Evolutionary conservation across 2,329 filamentous ascomycete species (phyloP), one percentile per base, ranked within the genome.

Genomic region (Hypoxylon sp.): DNA sequence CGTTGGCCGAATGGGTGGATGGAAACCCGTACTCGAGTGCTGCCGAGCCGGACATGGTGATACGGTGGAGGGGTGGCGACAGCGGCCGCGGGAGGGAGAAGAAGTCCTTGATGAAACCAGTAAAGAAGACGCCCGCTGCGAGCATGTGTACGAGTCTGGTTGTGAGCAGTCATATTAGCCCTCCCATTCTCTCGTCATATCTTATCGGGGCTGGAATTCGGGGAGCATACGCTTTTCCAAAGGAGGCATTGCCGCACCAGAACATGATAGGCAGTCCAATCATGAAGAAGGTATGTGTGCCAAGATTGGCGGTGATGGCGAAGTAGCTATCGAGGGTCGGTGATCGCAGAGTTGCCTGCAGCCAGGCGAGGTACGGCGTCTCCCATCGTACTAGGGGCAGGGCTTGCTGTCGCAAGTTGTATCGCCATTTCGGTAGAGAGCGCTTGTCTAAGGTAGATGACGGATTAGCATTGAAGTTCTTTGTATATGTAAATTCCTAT

Each of bases 261-360:
- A 98, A 98, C 71, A 97, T 86, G 68, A 98, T 92, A 5, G 95
- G 95, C 73, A 99, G 81, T 61, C 93, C 91, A 70, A 97, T 86
- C 94, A 98, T 98, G 83, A 97, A 99, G 82, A 97, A 98, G 0
- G 95, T 99, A 79, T 99, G 95, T 0, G 95, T 99, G 69, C 95
- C 93, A 57, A 98, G 86, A 78, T 98, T 99, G 67, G 95, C 95
- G 0, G 94, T 97, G 69, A 96, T 92, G 52, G 95, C 94, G 79
- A 99, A 99, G 82, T 97, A 99, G 66, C 92, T 92, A 79, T 99
- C 95, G 73, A 98, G 89, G 7, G 91, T 86, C 0, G 93, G 92
- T 19, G 92, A 90, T 73, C 94, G 91, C 76, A 94, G 79, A 75
- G 83, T 88, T 70, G 89, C 85, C 83, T 99, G 95, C 74, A 97